phyloP scores from a whole-genome alignment of 768 basidiomycete species.

The Tylopilus sp. region DNA sequence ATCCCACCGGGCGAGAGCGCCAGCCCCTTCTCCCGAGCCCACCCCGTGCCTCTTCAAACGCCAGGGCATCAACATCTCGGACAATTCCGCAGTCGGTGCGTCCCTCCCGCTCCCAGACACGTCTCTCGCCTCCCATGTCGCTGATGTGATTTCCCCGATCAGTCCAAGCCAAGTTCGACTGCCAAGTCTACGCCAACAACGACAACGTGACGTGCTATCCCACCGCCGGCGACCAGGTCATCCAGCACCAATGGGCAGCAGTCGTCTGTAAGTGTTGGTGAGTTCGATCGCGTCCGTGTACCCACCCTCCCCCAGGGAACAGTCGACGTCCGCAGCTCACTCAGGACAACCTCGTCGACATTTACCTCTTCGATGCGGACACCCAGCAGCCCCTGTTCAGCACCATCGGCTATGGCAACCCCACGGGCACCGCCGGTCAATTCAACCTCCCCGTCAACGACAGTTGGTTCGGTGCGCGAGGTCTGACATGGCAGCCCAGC shows the following conservation, averaged over 20 bases:
- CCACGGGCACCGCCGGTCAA: constrained; percentile 53
- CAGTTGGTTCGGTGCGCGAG: constrained; percentile 64
- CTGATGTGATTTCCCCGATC: constrained; percentile 9
- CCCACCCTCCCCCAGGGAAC: constrained; percentile 55
- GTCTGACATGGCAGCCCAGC: constrained; percentile 44
- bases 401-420: constrained; percentile 44
- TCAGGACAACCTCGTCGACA: constrained; percentile 61
- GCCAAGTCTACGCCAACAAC: constrained; percentile 62
- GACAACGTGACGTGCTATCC: constrained; percentile 79
- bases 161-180: constrained; percentile 43
- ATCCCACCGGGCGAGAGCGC: constrained; percentile 32
- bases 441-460: constrained; percentile 63
- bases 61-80: constrained; percentile 27
- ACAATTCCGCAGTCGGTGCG: constrained; percentile 25
- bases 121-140: constrained; percentile 4
- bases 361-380: constrained; percentile 77
- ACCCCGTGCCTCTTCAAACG: constrained; percentile 13
- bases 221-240: constrained; percentile 45
- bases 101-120: constrained; percentile 10
- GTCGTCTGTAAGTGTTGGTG: constrained; percentile 68
- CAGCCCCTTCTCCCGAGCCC: constrained; percentile 29
- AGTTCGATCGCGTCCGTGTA: constrained; percentile 7
- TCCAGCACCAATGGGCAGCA: constrained; percentile 73
- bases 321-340: constrained; percentile 62
- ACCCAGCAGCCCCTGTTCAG: constrained; percentile 49